Percentiles rank a stretch among this genome's conserved stretches.
These are phyloP conservation scores for Allium fistulosum DNA, from an alignment of 106 monocot genomes.

Conservation along the genomic window DNA sequence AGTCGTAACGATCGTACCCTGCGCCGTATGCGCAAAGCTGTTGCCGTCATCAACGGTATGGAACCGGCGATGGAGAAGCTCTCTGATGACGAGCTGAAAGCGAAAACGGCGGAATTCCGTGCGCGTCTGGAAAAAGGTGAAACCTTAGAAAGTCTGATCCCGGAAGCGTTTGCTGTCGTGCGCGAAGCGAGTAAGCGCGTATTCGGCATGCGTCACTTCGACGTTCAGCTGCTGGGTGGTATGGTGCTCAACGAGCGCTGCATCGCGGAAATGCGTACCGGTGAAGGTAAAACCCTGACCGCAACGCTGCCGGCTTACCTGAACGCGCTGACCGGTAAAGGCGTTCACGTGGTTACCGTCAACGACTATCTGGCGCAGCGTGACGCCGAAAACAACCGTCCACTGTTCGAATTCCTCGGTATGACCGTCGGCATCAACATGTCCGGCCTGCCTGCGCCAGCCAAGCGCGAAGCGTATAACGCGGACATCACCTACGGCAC, in stretches of 20 bases:
- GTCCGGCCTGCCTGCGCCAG: too few species aligned
- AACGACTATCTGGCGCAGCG: slow-evolving; percentile 88
- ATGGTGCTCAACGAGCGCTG: slow-evolving; percentile 95
- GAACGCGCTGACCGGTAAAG: slow-evolving; percentile 89
- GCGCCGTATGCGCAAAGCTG: too few species aligned
- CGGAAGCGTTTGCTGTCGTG: slow-evolving; percentile 93
- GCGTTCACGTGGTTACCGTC: slow-evolving; percentile 94
- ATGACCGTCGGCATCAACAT: slow-evolving; percentile 78
- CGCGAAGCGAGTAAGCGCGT: slow-evolving; percentile 92
- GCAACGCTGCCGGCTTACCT: slow-evolving; percentile 87
- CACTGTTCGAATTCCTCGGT: slow-evolving; percentile 75
- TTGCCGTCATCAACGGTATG: too few species aligned
- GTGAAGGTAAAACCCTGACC: slow-evolving; percentile 97
- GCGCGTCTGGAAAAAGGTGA: too few species aligned
- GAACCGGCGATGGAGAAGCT: too few species aligned
- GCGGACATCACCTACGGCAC: slow-evolving; percentile 94
- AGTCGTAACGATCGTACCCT: too few species aligned
- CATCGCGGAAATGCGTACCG: slow-evolving; percentile 95
- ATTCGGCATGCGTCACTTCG: slow-evolving; percentile 88
- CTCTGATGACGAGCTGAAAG: too few species aligned
- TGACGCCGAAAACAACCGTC: slow-evolving; percentile 93
- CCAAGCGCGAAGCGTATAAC: slow-evolving; percentile 88
- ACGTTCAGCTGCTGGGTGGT: slow-evolving; percentile 98
- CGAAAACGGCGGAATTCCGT: too few species aligned
- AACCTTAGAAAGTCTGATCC: too few species aligned